Evolutionary conservation across 2,329 filamentous ascomycete genomes (phyloP).

Genomic region (Penicillium italicum): DNA sequence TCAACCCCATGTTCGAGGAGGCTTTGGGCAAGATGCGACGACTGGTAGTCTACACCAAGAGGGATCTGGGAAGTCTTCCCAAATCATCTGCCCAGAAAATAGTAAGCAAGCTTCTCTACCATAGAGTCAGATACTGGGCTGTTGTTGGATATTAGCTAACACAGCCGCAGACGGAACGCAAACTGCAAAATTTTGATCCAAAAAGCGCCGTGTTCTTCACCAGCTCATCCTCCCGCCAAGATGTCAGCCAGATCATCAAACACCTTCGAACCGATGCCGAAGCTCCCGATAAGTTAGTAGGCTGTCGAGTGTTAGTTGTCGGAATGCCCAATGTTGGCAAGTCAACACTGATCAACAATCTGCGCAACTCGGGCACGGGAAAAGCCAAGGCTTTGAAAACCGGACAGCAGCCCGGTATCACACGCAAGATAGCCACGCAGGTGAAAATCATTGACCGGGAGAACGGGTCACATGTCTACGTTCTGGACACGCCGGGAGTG

Average conservation of each 20-base stretch:
- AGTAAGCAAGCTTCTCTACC: conserved; percentile 29
- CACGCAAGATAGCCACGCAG: conserved; percentile 74
- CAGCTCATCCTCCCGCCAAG: conserved; percentile 30
- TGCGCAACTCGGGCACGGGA: conserved; percentile 66
- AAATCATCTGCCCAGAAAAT: conserved; percentile 38
- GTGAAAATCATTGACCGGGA: conserved; percentile 71
- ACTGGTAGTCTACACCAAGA: conserved; percentile 86
- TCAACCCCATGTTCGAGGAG: conserved; percentile 85
- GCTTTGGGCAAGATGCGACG: conserved; percentile 68
- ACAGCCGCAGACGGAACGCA: conserved; percentile 29
- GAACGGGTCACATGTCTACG: conserved; percentile 64
- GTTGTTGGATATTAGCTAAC: background rate
- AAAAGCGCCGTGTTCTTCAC: conserved; percentile 37
- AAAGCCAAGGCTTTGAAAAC: conserved; percentile 71
- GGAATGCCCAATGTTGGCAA: conserved; percentile 99
- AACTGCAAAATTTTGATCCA: conserved; percentile 34
- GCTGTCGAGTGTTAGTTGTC: conserved; percentile 80
- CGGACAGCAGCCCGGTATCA: conserved; percentile 84
- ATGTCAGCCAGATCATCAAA: conserved; percentile 33
- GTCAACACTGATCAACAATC: conserved; percentile 84
- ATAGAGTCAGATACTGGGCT: background rate
- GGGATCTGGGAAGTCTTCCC: conserved; percentile 62
- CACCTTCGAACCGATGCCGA: conserved; percentile 31
- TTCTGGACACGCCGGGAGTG: conserved; percentile 90
- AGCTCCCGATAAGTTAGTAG: conserved; percentile 58